phyloP scores from a whole-genome alignment of 73 alveolate species.

The Effrenium voratum region DNA sequence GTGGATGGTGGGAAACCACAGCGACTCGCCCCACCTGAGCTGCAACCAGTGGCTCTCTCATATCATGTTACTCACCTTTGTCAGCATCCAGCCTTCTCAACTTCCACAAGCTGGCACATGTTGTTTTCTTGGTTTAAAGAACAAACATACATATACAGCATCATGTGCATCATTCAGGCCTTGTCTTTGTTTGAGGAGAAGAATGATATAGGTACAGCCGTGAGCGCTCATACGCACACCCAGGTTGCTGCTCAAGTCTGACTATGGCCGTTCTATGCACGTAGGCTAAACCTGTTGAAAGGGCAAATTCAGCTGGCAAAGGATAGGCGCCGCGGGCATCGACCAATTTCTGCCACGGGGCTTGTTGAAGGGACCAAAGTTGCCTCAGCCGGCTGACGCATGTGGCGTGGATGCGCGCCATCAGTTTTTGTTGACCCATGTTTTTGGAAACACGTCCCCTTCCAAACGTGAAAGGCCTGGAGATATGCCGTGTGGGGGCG shows the following conservation, averaged over 20 bases:
- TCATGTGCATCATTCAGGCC: not conserved
- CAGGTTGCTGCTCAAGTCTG: not conserved
- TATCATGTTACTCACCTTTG: too few species aligned
- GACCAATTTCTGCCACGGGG: not conserved
- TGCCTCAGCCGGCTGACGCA: not conserved
- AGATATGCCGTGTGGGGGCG: too few species aligned
- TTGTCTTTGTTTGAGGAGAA: not conserved
- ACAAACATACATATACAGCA: too few species aligned
- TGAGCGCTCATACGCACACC: not conserved
- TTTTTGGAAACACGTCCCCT: too few species aligned
- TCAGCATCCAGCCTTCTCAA: too few species aligned
- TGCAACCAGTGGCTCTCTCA: not conserved
- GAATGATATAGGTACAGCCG: not conserved
- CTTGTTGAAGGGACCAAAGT: conserved; percentile 73
- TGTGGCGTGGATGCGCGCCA: not conserved
- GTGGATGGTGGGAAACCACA: conserved; percentile 91
- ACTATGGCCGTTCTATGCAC: not conserved
- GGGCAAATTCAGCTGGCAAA: too few species aligned
- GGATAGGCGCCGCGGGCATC: not conserved
- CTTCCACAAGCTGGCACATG: too few species aligned
- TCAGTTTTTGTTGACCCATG: too few species aligned
- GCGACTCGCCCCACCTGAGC: conserved; percentile 71
- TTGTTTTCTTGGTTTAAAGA: not conserved
- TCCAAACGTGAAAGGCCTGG: too few species aligned
- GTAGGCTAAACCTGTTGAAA: not conserved